Base-by-base conservation (phyloP, 129 eudicot genomes). In the Artemisia argyi region DNA sequence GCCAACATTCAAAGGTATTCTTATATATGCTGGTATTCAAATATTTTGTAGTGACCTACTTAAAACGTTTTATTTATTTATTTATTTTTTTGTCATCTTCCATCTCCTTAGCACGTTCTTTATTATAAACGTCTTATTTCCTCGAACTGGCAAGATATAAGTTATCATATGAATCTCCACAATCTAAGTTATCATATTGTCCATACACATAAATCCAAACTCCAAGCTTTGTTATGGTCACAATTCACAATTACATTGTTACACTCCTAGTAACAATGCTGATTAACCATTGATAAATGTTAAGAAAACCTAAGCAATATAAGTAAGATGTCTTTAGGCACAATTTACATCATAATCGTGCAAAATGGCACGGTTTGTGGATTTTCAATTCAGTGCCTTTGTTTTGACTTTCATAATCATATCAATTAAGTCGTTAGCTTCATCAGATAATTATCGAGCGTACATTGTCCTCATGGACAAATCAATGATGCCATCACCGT, bases 391-490 rank as follows among this genome's bases (percentile, higher is more conserved):
- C 52, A 4, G 61, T 60, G 17, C 69, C 16, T 64, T 65, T 59
- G 22, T 76, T 50, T 55, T 56, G 13, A 52, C 65, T 49, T 66
- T 74, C 22, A 22, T 63, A 24, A 1, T 77, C 63, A 39, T 64
- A 68, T 53, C 64, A 26, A 28, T 80, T 35, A 11, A n/a, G 1
- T 9, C 67, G 32, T 60, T 76, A 58, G 67, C 84, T 66, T 62
- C 80, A 55, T 61, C 53, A 19, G 35, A 72, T 79, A 77, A 61
- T 48, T 59, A 61, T 60, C 69, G 7, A 71, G 56, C 86, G 50
- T 85, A 81, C 76, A 78, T 85, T 30, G 58, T 85, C 74, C 86
- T 71, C 17, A 78, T 85, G 86, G 86, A 78, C 77, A 81, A 81
- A 73, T 81, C 82, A 19, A 42, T 66, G 59, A 81, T 78, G 84